Percentiles rank a stretch among this genome's conserved stretches.
These are phyloP conservation scores for Sugiyamaella japonica DNA, from an alignment of 1,139 yeast species.

Conservation along the genomic window DNA sequence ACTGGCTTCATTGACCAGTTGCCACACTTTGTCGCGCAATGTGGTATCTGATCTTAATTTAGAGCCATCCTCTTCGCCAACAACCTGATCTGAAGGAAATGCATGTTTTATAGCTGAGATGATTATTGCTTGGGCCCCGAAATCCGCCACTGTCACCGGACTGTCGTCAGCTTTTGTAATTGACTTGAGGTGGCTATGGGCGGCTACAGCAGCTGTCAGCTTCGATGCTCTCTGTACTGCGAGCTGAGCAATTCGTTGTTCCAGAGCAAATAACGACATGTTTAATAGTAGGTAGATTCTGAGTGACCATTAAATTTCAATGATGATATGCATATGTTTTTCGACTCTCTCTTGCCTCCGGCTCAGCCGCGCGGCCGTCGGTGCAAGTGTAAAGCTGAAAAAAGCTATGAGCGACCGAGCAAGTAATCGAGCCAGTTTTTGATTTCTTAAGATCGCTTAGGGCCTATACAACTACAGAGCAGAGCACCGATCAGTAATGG, in stretches of 20 bases:
- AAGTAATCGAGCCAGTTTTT: no score
- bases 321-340: no score
- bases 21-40: constrained; percentile 46
- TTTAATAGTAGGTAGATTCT: not conserved
- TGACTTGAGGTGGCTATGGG: constrained; percentile 41
- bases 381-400: no score
- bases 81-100: constrained; percentile 82
- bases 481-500: no score
- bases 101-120: constrained; percentile 76
- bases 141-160: constrained; percentile 96
- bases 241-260: constrained; percentile 55
- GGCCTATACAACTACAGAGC: no score
- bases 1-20: constrained; percentile 37
- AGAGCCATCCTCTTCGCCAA: constrained; percentile 90
- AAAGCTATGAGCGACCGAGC: no score
- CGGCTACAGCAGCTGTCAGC: constrained; percentile 71
- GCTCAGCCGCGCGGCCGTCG: no score
- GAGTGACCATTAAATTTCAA: no score
- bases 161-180: constrained; percentile 85
- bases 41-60: constrained; percentile 54
- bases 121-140: constrained; percentile 92
- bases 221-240: constrained; percentile 88
- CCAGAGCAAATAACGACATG: constrained; percentile 7
- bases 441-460: no score
- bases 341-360: no score